These are phyloP conservation scores for Nothophytophthora sp. DNA, from an alignment of 352 stramenopile genomes.

Conservation along the genomic window DNA sequence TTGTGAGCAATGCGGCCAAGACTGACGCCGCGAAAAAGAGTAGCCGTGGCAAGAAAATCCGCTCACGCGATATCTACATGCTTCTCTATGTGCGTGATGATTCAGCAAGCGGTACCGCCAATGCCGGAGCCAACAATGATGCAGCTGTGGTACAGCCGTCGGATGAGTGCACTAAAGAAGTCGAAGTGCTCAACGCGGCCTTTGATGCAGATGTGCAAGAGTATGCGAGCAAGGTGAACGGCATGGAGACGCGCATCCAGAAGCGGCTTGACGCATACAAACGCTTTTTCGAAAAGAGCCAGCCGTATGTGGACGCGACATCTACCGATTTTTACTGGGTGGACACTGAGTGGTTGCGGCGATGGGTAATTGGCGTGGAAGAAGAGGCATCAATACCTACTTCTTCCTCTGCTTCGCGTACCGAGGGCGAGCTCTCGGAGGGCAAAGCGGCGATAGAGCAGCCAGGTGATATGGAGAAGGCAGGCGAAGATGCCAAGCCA, in stretches of 20 bases:
- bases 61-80: slow-evolving; percentile 88
- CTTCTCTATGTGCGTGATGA: slow-evolving; percentile 73
- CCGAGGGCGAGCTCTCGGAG: slow-evolving; percentile 5
- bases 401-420: slow-evolving; percentile 8
- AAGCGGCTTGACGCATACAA: slow-evolving; percentile 57
- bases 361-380: slow-evolving; percentile 70
- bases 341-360: slow-evolving; percentile 58
- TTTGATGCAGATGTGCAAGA: slow-evolving; percentile 53
- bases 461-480: slow-evolving; percentile 2
- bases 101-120: background rate
- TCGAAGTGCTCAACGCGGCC: slow-evolving; percentile 49
- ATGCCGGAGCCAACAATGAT: background rate
- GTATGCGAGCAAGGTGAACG: slow-evolving; percentile 42
- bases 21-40: slow-evolving; percentile 38
- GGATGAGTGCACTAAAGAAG: slow-evolving; percentile 36
- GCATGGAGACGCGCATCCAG: slow-evolving; percentile 54
- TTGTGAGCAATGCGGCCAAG: slow-evolving; percentile 54
- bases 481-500: slow-evolving; percentile 2
- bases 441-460: slow-evolving; percentile 1
- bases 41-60: slow-evolving; percentile 49
- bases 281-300: slow-evolving; percentile 57
- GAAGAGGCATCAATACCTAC: slow-evolving; percentile 8
- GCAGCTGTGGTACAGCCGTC: slow-evolving; percentile 24
- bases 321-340: slow-evolving; percentile 64
- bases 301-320: slow-evolving; percentile 39